Percentiles rank a stretch among this genome's conserved stretches.
Evolutionary conservation across 2,329 filamentous ascomycete species (phyloP).

Genomic region (Phialophora expanda): DNA sequence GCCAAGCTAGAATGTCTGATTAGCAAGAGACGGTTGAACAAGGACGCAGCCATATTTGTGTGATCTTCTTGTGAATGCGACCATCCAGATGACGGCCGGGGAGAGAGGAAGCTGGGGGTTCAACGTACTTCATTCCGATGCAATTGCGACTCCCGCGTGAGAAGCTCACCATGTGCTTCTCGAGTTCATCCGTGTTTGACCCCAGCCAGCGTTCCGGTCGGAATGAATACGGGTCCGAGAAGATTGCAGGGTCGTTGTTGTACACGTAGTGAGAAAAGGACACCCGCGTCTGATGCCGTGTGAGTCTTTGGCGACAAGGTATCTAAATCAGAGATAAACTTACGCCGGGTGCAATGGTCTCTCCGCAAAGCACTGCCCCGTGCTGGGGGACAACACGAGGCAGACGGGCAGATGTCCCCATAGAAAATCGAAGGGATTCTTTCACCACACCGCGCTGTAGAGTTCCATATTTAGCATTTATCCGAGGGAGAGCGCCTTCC

Average conservation of each 20-base stretch:
- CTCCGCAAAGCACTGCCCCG: slow-evolving; percentile 21
- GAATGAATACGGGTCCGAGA: slow-evolving; percentile 44
- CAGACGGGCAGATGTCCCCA: slow-evolving; percentile 23
- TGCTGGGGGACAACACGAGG: slow-evolving; percentile 15
- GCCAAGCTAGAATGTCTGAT: slow-evolving; percentile 36
- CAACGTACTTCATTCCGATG: slow-evolving; percentile 46
- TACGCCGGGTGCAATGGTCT: slow-evolving; percentile 13
- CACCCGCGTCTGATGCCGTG: slow-evolving; percentile 11
- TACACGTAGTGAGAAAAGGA: slow-evolving; percentile 25
- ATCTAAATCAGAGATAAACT: slow-evolving; percentile 1
- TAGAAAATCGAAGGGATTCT: slow-evolving; percentile 21
- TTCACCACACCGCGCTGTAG: slow-evolving; percentile 23
- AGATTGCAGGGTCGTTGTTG: slow-evolving; percentile 42
- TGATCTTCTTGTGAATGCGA: not conserved
- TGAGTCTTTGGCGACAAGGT: not conserved
- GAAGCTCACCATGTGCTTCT: slow-evolving; percentile 49
- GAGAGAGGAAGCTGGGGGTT: not conserved
- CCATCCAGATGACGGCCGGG: not conserved
- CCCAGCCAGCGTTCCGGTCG: slow-evolving; percentile 51
- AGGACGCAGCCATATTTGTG: not conserved
- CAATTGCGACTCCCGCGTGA: slow-evolving; percentile 49
- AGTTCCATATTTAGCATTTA: not conserved
- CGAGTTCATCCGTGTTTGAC: slow-evolving; percentile 44
- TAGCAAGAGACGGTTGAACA: not conserved
- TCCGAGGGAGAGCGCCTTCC: not conserved